phyloP scores from a whole-genome alignment of 495 filamentous ascomycete species.

The Podospora fimiseda region DNA sequence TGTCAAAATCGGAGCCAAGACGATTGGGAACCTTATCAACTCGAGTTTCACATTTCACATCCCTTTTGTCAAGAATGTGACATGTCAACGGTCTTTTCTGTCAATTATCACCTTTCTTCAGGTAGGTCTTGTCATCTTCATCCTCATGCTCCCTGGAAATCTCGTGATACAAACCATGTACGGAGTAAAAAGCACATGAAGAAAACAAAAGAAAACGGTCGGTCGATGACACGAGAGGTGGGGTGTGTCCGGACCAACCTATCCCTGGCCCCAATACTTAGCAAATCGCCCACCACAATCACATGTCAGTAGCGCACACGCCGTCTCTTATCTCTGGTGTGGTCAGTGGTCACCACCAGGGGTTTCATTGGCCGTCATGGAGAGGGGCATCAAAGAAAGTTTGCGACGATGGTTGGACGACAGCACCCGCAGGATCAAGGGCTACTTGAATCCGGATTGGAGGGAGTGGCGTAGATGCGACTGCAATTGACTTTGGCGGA shows the following conservation, averaged over 20 bases:
- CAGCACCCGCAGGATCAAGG: not conserved
- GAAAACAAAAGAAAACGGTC: too few relatives aligned
- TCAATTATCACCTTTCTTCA: too few relatives aligned
- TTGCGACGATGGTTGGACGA: not conserved
- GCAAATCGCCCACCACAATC: not conserved
- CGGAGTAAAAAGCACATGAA: not conserved
- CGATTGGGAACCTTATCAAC: too few relatives aligned
- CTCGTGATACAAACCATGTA: too few relatives aligned
- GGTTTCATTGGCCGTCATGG: not conserved
- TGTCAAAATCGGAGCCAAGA: not conserved
- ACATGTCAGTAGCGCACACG: not conserved
- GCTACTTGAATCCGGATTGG: not conserved
- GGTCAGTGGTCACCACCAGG: not conserved
- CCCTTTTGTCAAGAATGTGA: too few relatives aligned
- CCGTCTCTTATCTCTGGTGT: not conserved
- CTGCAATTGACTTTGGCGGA: not conserved
- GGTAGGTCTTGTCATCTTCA: too few relatives aligned
- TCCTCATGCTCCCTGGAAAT: too few relatives aligned
- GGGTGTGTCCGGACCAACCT: not conserved
- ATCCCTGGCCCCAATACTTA: not conserved
- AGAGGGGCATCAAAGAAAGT: not conserved
- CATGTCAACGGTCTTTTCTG: too few relatives aligned
- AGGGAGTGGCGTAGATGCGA: not conserved
- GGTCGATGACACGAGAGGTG: not conserved
- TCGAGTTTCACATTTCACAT: too few relatives aligned